Percentiles rank a stretch among this genome's conserved stretches.
phyloP scores from a whole-genome alignment of 2,329 filamentous ascomycete genomes.

The Lasiodiplodia citricola region DNA sequence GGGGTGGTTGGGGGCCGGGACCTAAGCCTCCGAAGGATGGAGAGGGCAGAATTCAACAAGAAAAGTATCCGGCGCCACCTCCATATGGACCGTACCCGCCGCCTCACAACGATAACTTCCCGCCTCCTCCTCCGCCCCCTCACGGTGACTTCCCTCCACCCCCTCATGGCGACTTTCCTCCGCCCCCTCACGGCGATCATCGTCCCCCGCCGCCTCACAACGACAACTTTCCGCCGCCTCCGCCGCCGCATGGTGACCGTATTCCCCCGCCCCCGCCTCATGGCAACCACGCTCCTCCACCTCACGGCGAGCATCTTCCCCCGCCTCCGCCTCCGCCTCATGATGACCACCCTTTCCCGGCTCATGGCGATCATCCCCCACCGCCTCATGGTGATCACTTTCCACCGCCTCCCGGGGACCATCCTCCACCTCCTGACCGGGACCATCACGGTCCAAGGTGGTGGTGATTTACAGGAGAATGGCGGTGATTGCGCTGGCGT shows the following conservation, averaged over 20 bases:
- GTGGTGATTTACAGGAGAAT: background rate
- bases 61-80: constrained; percentile 17
- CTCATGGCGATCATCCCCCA: background rate
- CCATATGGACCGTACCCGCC: constrained; percentile 4
- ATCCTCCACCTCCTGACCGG: background rate
- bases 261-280: background rate
- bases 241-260: background rate
- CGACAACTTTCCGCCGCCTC: background rate
- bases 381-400: background rate
- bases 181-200: background rate
- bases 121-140: background rate
- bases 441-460: background rate
- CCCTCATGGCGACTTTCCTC: background rate
- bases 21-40: constrained; percentile 5
- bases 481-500: background rate
- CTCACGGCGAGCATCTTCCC: constrained; percentile 5
- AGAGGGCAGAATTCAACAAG: background rate
- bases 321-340: constrained; percentile 4
- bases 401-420: background rate
- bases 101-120: background rate
- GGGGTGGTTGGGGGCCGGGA: constrained; percentile 15
- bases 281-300: background rate
- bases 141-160: background rate
- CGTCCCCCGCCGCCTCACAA: background rate
- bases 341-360: background rate